Percentiles rank a stretch among this genome's conserved stretches.
These are phyloP conservation scores for Haplosporangium sp. DNA, from an alignment of 371 early-diverging fungal species.

Conservation along the genomic window DNA sequence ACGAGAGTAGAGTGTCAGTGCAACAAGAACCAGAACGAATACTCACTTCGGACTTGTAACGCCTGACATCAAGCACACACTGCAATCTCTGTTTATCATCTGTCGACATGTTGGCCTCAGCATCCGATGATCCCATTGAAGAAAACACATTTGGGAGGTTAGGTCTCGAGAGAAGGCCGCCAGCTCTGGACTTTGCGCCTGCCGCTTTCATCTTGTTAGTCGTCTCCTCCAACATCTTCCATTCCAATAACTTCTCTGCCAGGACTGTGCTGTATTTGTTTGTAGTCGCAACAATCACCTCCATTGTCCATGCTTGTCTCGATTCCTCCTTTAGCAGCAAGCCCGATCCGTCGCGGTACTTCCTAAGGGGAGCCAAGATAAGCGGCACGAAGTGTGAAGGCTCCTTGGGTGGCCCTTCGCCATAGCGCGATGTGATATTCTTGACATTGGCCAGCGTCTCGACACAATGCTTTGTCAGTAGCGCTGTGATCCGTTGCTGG, in stretches of 20 bases:
- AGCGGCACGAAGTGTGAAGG: conserved; percentile 72
- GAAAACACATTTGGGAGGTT: conserved; percentile 28
- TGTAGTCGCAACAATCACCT: conserved; percentile 36
- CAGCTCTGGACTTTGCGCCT: conserved; percentile 1
- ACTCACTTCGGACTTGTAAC: conserved; percentile 63
- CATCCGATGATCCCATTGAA: conserved; percentile 3
- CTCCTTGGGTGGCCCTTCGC: conserved; percentile 60
- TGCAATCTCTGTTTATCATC: conserved; percentile 74
- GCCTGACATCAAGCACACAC: conserved; percentile 64
- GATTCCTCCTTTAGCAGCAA: conserved; percentile 12
- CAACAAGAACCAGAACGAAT: neutral
- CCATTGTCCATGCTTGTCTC: conserved; percentile 23
- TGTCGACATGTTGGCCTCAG: conserved; percentile 25
- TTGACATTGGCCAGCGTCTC: conserved; percentile 63
- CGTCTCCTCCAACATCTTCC: conserved; percentile 13
- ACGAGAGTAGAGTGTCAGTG: neutral
- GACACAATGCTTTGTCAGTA: conserved; percentile 65
- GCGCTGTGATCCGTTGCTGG: conserved; percentile 58
- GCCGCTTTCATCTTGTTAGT: conserved; percentile 30
- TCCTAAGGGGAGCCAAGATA: conserved; percentile 65
- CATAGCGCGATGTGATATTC: conserved; percentile 54
- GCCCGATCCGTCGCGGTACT: conserved; percentile 57
- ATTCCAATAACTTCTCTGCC: conserved; percentile 14
- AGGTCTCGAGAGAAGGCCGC: conserved; percentile 21
- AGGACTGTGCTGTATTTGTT: conserved; percentile 22